These are phyloP conservation scores for Gloeostereum incarnatum DNA, from an alignment of 768 basidiomycete genomes.

Conservation along the genomic window DNA sequence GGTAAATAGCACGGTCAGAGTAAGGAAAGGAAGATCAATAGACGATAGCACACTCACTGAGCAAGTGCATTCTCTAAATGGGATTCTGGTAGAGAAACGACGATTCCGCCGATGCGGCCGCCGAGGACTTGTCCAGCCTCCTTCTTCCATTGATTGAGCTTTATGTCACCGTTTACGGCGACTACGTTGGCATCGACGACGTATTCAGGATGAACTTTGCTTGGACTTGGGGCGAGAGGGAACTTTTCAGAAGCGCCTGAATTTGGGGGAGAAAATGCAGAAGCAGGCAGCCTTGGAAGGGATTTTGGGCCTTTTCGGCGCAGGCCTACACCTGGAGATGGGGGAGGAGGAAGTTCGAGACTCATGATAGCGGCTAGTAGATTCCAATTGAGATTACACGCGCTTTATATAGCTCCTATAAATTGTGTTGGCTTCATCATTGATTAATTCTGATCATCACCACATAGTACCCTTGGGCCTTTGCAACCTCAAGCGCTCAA, in stretches of 20 bases:
- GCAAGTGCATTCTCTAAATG: constrained; percentile 32
- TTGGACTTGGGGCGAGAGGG: constrained; percentile 61
- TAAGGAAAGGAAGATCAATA: too few species aligned
- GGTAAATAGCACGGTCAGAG: too few species aligned
- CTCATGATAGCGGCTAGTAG: too few species aligned
- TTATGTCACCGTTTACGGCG: constrained; percentile 26
- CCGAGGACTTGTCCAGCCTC: constrained; percentile 38
- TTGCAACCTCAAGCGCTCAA: too few species aligned
- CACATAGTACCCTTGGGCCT: not conserved
- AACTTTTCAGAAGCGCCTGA: constrained; percentile 59
- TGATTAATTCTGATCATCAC: not conserved
- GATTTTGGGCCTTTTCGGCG: constrained; percentile 58
- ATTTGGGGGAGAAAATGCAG: constrained; percentile 68
- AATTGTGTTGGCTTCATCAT: not conserved
- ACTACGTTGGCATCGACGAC: constrained; percentile 67
- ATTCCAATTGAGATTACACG: too few species aligned
- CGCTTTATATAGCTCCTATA: too few species aligned
- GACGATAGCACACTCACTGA: constrained; percentile 29
- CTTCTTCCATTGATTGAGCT: constrained; percentile 40
- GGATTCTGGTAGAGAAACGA: constrained; percentile 43
- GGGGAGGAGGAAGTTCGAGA: constrained; percentile 14
- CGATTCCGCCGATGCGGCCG: constrained; percentile 41
- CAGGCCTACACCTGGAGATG: constrained; percentile 31
- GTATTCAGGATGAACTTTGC: constrained; percentile 47
- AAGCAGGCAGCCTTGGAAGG: constrained; percentile 64